A percentile compares a stretch with the other conserved stretches of the same genome.
These are phyloP conservation scores for Bathelium albidoporum DNA, from an alignment of 495 filamentous ascomycete species.

Conservation along the genomic window DNA sequence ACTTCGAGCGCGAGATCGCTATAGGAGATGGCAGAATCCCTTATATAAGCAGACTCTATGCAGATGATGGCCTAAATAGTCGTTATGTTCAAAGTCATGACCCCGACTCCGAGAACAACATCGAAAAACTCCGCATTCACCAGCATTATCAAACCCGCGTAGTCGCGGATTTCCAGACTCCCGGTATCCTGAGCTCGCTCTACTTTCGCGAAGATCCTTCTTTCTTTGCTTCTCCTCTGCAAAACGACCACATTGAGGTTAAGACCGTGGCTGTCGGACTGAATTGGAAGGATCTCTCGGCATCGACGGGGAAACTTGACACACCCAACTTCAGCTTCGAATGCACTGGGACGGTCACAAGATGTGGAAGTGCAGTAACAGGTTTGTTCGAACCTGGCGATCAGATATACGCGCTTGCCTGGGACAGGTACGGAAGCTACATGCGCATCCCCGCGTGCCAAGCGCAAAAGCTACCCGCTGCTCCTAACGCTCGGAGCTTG, in stretches of 20 bases:
- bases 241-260: not conserved
- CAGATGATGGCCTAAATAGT: too few relatives aligned
- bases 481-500: not conserved
- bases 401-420: not conserved
- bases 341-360: not conserved
- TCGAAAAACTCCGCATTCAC: not conserved
- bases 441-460: too few relatives aligned
- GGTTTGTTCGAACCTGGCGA: not conserved
- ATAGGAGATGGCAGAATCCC: too few relatives aligned
- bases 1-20: too few relatives aligned
- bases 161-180: constrained; percentile 7
- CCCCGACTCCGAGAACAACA: not conserved
- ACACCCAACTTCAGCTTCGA: not conserved
- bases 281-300: not conserved
- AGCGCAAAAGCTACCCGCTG: not conserved
- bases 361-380: not conserved
- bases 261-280: not conserved
- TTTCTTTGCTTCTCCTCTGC: not conserved
- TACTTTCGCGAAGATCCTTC: constrained; percentile 11
- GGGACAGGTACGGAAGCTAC: too few relatives aligned
- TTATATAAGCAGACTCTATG: too few relatives aligned
- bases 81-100: too few relatives aligned
- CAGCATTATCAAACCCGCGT: not conserved
- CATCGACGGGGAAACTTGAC: not conserved
- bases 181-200: constrained; percentile 12